Base-by-base conservation (phyloP, 805 yeast genomes). In the Candida nemodendra region DNA sequence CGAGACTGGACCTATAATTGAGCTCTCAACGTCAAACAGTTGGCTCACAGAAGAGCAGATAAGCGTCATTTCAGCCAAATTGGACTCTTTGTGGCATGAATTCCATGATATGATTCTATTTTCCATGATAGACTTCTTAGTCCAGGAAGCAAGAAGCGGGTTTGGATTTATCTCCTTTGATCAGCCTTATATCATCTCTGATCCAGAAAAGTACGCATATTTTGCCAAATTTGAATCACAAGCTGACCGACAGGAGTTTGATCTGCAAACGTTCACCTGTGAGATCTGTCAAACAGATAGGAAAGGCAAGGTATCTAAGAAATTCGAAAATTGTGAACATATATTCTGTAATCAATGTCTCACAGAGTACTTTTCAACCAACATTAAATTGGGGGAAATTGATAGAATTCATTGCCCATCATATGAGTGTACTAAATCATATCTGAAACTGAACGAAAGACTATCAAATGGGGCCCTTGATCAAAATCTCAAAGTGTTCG, bases 361-460 rank as follows among this genome's bases (percentile, higher is more conserved):
- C 3, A 41, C 36, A 9, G 69, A 65, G 5, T 78, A 71, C 42
- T 71, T 69, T 34, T 44, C 53, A 1, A 56, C 66, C 3, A 55
- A 61, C 30, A 77, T 79, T 9, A 50, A 50, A 6, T 53, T 68
- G 4, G 84, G 81, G 3, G 74, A 72, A 24, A 64, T 76, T 4
- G 67, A 67, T 13, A 70, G 62, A 31, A 61, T 80, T 2, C 79
- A 78, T 51, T 80, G 86, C 48, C 84, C 85, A 1, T 69, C 76
- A 31, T 74, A 71, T 46, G 68, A 65, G 26, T 73, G 78, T 39
- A 69, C 74, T 3, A 63, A 56, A 38, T 24, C 26, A 9, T 45
- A 41, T 18, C 51, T 50, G 23, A 34, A 41, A 19, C 16, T 29
- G 2, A 37, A 27, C 9, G 39, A 14, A 39, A 54, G 19, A 48